These are phyloP conservation scores for Phytopythium vexans DNA, from an alignment of 352 stramenopile species.

Conservation along the genomic window DNA sequence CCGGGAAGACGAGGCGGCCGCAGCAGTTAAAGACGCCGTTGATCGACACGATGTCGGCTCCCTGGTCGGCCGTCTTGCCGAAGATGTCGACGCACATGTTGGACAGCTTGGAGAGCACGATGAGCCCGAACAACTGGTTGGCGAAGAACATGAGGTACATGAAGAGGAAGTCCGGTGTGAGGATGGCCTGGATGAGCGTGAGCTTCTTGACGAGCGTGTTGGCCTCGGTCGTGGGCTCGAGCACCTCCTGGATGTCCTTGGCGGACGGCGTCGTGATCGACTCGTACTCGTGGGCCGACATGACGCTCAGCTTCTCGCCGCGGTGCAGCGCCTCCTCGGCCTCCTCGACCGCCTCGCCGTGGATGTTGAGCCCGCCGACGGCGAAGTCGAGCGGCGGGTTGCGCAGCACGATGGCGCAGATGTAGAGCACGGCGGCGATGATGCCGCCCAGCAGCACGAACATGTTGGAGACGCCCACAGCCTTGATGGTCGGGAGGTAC, in stretches of 20 bases:
- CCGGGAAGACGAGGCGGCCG: slow-evolving; percentile 37
- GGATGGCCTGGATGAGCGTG: slow-evolving; percentile 47
- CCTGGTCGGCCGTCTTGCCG: slow-evolving; percentile 25
- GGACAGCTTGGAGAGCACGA: slow-evolving; percentile 64
- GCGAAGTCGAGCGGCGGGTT: slow-evolving; percentile 41
- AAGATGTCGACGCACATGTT: slow-evolving; percentile 54
- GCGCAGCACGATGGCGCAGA: slow-evolving; percentile 42
- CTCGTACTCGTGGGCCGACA: slow-evolving; percentile 33
- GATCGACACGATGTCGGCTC: slow-evolving; percentile 38
- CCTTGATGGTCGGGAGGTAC: slow-evolving; percentile 42
- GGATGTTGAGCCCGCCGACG: slow-evolving; percentile 50
- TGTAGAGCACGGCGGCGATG: slow-evolving; percentile 36
- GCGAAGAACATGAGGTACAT: slow-evolving; percentile 74
- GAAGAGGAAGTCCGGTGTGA: slow-evolving; percentile 54
- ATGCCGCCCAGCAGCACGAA: slow-evolving; percentile 49
- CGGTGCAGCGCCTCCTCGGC: slow-evolving; percentile 17
- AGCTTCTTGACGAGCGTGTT: slow-evolving; percentile 32
- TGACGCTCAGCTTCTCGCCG: slow-evolving; percentile 31
- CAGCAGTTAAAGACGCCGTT: slow-evolving; percentile 57
- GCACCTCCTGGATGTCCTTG: slow-evolving; percentile 21
- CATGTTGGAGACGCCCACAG: slow-evolving; percentile 39
- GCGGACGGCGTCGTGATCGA: slow-evolving; percentile 29
- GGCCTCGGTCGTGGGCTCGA: slow-evolving; percentile 9
- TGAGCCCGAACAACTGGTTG: slow-evolving; percentile 59
- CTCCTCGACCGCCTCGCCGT: slow-evolving; percentile 38